Evolutionary conservation across 106 monocot genomes (phyloP).

Genomic region (Gastrodia elata): DNA sequence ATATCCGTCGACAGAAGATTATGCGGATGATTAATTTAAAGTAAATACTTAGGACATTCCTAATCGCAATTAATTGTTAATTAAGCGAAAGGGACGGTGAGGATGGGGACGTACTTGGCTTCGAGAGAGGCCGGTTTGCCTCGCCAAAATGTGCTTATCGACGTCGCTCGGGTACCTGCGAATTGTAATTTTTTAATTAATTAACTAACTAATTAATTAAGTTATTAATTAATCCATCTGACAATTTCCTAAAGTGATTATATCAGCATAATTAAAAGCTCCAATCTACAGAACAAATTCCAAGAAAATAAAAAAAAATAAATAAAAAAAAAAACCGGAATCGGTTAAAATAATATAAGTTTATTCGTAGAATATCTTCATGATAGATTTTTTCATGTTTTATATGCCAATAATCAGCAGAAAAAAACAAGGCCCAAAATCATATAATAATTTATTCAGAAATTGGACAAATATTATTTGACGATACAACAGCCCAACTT

Average conservation of each 20-base stretch:
- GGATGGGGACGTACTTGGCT: slow-evolving; percentile 43
- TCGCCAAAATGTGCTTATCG: slow-evolving; percentile 64
- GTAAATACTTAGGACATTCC: not conserved
- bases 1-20: not conserved
- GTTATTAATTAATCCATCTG: not conserved
- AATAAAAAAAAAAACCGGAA: not conserved
- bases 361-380: too few species aligned
- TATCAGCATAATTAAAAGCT: not conserved
- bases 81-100: not conserved
- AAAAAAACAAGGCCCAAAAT: too few species aligned
- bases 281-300: not conserved
- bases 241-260: not conserved
- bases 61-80: not conserved
- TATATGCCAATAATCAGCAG: too few species aligned
- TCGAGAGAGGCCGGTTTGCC: slow-evolving; percentile 63
- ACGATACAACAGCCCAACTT: too few species aligned
- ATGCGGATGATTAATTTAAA: not conserved
- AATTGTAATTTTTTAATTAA: slow-evolving; percentile 7
- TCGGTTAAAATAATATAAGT: not conserved
- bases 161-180: slow-evolving; percentile 77
- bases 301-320: not conserved
- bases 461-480: too few species aligned
- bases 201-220: too few species aligned
- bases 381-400: too few species aligned
- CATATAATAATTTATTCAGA: too few species aligned